Conservation (phyloP, 768 basidiomycete species). For the Exsudoporus frostii region DNA sequence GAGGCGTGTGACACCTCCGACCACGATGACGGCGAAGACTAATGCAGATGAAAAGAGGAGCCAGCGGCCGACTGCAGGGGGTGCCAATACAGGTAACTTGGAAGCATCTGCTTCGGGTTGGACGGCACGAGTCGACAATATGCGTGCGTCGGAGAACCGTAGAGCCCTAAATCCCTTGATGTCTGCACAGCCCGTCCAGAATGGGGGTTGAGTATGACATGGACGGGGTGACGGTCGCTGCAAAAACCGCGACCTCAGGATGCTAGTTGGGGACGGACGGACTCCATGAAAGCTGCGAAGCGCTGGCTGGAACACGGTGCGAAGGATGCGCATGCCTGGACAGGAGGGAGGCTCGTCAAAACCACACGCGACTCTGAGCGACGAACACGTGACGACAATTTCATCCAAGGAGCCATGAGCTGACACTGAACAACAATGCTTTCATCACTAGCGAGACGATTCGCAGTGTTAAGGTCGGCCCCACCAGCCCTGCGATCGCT, state of each 20-base stretch:
- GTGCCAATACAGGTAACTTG: slow-evolving; percentile 55
- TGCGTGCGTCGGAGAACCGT: slow-evolving; percentile 32
- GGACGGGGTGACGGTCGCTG: not conserved
- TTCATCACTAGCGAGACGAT: slow-evolving; percentile 34
- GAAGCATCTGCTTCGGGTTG: slow-evolving; percentile 15
- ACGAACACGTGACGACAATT: slow-evolving; percentile 16
- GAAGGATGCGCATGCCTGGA: slow-evolving; percentile 24
- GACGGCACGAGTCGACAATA: slow-evolving; percentile 37
- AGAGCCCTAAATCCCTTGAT: not conserved
- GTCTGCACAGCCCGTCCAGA: not conserved
- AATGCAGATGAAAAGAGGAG: slow-evolving; percentile 80
- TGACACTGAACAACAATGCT: slow-evolving; percentile 12
- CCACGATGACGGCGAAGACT: slow-evolving; percentile 89
- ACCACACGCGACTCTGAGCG: not conserved
- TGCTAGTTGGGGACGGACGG: not conserved
- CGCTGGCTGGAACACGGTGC: slow-evolving; percentile 16
- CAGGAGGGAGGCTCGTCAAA: not conserved
- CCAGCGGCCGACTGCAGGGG: slow-evolving; percentile 78
- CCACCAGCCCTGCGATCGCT: slow-evolving; percentile 29
- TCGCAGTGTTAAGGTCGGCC: slow-evolving; percentile 21
- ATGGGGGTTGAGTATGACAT: slow-evolving; percentile 4
- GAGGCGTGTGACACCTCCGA: slow-evolving; percentile 93
- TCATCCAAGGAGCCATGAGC: not conserved
- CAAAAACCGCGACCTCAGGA: slow-evolving; percentile 9
- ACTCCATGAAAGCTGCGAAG: slow-evolving; percentile 6